Conservation (phyloP, 768 basidiomycete genomes). For the Trametes cingulata region DNA sequence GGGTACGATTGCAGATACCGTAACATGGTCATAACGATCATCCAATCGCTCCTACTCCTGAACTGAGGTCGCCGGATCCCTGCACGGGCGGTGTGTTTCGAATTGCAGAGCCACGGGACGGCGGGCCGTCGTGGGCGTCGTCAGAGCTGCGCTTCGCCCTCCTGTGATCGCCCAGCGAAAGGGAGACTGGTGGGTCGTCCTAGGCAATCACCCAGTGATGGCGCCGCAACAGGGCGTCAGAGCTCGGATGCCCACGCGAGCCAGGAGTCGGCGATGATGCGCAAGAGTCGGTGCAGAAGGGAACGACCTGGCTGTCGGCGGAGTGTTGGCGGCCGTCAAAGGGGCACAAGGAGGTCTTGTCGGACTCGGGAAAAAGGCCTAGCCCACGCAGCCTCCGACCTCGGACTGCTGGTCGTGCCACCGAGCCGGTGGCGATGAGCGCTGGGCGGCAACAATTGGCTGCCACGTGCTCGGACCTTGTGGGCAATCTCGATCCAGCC, state of each 20-base stretch:
- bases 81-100: slow-evolving; percentile 1
- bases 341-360: neutral
- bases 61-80: slow-evolving; percentile 11
- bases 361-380: neutral
- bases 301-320: neutral
- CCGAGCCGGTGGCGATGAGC: slow-evolving; percentile 17
- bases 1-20: neutral
- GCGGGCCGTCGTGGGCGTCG: slow-evolving; percentile 5
- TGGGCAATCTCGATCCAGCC: slow-evolving; percentile 15
- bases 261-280: neutral
- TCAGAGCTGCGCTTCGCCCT: neutral
- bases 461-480: slow-evolving; percentile 17
- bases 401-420: neutral
- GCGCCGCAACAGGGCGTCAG: neutral
- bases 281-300: neutral
- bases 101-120: slow-evolving; percentile 12
- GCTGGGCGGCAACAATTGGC: slow-evolving; percentile 15
- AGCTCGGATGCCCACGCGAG: neutral
- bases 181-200: neutral
- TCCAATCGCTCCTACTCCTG: slow-evolving; percentile 1
- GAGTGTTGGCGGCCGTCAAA: neutral
- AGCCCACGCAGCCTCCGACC: neutral
- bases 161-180: slow-evolving; percentile 6
- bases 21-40: neutral
- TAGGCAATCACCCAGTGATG: slow-evolving; percentile 9